These are phyloP conservation scores for Carex parvula DNA, from an alignment of 176 grass and related monocot genomes.

Conservation along the genomic window DNA sequence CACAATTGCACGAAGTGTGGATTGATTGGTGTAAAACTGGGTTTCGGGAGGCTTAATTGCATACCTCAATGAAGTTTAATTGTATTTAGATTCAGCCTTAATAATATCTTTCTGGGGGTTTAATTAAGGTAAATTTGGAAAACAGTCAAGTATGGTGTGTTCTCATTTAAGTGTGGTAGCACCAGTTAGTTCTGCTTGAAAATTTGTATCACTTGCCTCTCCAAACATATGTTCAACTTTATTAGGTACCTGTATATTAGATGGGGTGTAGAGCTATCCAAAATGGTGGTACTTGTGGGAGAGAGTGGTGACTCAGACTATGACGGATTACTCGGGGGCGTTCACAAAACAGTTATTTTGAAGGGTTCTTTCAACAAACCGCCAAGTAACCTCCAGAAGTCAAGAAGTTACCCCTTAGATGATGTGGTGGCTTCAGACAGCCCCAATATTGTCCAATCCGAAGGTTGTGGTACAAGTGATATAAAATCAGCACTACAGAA, in stretches of 20 bases:
- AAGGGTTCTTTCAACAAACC: constrained; percentile 69
- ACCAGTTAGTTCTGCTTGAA: background rate
- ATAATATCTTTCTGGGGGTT: background rate
- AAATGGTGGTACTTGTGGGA: constrained; percentile 66
- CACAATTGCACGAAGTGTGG: background rate
- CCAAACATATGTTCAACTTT: background rate
- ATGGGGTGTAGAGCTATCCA: constrained; percentile 79
- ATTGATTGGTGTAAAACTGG: background rate
- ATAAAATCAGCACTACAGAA: constrained; percentile 50
- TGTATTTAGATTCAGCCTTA: background rate
- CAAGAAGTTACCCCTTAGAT: constrained; percentile 64
- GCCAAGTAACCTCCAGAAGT: constrained; percentile 47
- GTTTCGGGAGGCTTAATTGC: background rate
- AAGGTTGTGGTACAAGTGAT: constrained; percentile 39
- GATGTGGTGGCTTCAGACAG: constrained; percentile 78
- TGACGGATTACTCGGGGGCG: constrained; percentile 68
- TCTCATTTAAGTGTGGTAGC: background rate
- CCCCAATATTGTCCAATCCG: constrained; percentile 47
- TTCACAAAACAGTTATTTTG: constrained; percentile 82
- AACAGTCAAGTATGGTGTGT: background rate
- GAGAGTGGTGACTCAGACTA: constrained; percentile 93
- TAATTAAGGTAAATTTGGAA: background rate
- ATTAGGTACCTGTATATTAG: constrained; percentile 88
- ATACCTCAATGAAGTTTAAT: background rate
- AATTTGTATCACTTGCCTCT: background rate